Percentiles rank a stretch among this genome's conserved stretches.
Conservation (phyloP, 495 filamentous ascomycete genomes). For the Viridothelium virens region DNA sequence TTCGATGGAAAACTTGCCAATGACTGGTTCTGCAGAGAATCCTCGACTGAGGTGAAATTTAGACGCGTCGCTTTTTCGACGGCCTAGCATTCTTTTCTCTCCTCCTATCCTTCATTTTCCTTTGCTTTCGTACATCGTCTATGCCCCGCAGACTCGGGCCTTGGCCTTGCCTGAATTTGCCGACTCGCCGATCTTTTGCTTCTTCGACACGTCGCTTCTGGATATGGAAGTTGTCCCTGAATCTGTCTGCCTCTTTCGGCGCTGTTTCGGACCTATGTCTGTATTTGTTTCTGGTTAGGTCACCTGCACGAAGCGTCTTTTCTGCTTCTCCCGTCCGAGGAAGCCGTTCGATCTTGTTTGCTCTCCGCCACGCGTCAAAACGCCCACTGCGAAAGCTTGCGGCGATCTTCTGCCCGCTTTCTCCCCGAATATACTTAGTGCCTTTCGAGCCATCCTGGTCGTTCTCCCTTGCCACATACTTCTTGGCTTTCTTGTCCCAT, state of each 20-base stretch:
- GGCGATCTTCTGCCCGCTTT: constrained; percentile 91
- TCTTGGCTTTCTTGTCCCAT: constrained; percentile 95
- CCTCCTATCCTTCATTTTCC: constrained; percentile 64
- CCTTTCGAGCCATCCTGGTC: constrained; percentile 91
- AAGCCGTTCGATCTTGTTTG: constrained; percentile 67
- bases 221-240: constrained; percentile 76
- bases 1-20: not conserved
- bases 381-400: constrained; percentile 86
- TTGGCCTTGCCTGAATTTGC: constrained; percentile 57
- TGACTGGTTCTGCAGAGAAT: not conserved
- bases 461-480: constrained; percentile 83
- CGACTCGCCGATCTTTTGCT: constrained; percentile 74
- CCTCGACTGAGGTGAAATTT: not conserved
- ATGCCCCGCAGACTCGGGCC: constrained; percentile 65
- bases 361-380: constrained; percentile 83
- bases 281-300: constrained; percentile 48
- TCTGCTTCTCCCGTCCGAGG: constrained; percentile 79
- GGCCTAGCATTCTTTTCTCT: constrained; percentile 87
- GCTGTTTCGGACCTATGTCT: constrained; percentile 77
- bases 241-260: constrained; percentile 87
- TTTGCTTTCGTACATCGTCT: constrained; percentile 76
- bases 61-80: constrained; percentile 47
- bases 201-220: constrained; percentile 84
- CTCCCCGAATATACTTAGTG: constrained; percentile 74
- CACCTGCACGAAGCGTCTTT: constrained; percentile 38